Conservation (phyloP, 352 stramenopile species). For the Pythium diclinum region DNA sequence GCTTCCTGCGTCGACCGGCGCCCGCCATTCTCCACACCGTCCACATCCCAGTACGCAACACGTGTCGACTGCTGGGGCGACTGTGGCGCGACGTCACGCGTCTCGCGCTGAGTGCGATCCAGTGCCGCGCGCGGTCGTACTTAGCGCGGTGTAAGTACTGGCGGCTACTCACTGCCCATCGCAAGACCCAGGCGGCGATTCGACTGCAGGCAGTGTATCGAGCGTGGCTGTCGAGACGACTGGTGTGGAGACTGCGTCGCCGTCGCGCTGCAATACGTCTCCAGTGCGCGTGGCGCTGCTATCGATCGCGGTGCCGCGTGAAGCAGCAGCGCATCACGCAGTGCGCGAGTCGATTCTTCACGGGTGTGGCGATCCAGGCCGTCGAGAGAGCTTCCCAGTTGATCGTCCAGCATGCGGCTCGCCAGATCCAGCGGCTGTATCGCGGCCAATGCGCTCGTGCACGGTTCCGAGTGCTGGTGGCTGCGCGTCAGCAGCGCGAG, state of each 20-base stretch:
- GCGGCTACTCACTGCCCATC: constrained; percentile 23
- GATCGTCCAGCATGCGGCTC: constrained; percentile 30
- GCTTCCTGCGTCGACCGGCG: constrained; percentile 40
- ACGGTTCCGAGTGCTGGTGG: constrained; percentile 34
- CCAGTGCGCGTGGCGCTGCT: constrained; percentile 50
- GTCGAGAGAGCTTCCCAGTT: constrained; percentile 19
- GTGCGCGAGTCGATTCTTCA: constrained; percentile 23
- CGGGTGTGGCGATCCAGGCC: constrained; percentile 19
- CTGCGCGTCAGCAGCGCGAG: constrained; percentile 32
- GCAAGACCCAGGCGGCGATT: constrained; percentile 25
- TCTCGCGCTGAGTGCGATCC: constrained; percentile 31
- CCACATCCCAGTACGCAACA: constrained; percentile 38
- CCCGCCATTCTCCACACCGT: constrained; percentile 35
- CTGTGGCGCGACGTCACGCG: constrained; percentile 30
- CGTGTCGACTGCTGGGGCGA: constrained; percentile 19
- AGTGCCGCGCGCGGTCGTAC: constrained; percentile 35
- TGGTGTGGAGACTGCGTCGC: constrained; percentile 27
- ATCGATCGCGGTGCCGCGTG: constrained; percentile 26
- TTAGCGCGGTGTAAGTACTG: constrained; percentile 29
- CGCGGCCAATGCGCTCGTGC: constrained; percentile 37
- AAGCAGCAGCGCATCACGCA: constrained; percentile 21
- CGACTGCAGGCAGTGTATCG: constrained; percentile 49
- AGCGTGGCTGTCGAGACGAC: constrained; percentile 33
- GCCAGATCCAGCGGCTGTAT: constrained; percentile 43
- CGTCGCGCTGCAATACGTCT: constrained; percentile 34